These are phyloP conservation scores for Viridothelium virens DNA, from an alignment of 495 filamentous ascomycete genomes.

Conservation along the genomic window DNA sequence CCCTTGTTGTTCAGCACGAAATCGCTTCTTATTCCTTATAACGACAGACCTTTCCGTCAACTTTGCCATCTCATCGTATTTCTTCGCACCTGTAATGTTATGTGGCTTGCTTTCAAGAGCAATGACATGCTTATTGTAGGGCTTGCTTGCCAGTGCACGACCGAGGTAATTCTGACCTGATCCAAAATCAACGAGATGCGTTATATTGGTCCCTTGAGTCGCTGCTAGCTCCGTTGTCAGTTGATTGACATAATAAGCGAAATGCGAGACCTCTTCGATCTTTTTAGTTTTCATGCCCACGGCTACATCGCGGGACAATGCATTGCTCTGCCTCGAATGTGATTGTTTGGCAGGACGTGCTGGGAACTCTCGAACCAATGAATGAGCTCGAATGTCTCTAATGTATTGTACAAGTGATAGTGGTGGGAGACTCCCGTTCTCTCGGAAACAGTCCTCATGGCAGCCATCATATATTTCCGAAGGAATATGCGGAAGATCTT, in stretches of 20 bases:
- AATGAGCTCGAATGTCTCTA: conserved; percentile 59
- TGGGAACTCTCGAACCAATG: conserved; percentile 54
- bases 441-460: conserved; percentile 34
- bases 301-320: conserved; percentile 58
- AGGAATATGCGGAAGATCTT: conserved; percentile 49
- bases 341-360: conserved; percentile 12
- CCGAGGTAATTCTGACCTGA: conserved; percentile 95
- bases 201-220: conserved; percentile 46
- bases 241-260: conserved; percentile 51
- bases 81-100: conserved; percentile 77
- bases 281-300: conserved; percentile 97
- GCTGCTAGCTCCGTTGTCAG: conserved; percentile 46
- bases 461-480: conserved; percentile 19
- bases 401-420: conserved; percentile 65
- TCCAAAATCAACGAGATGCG: conserved; percentile 91
- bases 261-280: conserved; percentile 73
- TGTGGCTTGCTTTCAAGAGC: conserved; percentile 81
- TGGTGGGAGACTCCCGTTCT: conserved; percentile 53
- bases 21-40: conserved; percentile 68
- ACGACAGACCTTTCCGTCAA: conserved; percentile 59
- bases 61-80: conserved; percentile 68
- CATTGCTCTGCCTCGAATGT: conserved; percentile 33
- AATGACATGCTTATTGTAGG: conserved; percentile 78
- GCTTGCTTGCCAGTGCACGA: conserved; percentile 70
- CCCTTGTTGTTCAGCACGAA: conserved; percentile 42